phyloP scores from a whole-genome alignment of 805 yeast genomes.

The Ogataea polymorpha region DNA sequence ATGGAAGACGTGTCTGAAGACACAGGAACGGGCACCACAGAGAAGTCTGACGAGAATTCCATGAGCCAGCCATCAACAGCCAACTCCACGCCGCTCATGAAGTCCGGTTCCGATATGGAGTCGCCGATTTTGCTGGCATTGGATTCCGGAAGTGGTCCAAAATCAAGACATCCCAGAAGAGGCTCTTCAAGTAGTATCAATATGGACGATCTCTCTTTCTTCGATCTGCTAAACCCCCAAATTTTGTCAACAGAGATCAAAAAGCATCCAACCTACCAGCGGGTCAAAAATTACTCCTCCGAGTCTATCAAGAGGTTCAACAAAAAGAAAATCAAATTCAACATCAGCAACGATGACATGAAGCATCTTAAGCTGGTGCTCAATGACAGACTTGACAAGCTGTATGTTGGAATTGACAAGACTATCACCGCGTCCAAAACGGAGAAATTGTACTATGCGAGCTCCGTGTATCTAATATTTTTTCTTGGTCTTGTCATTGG shows the following conservation, averaged over 20 bases:
- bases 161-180: slow-evolving; percentile 8
- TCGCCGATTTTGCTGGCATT: slow-evolving; percentile 17
- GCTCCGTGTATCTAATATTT: slow-evolving; percentile 66
- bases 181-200: slow-evolving; percentile 18
- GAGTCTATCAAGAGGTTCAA: slow-evolving; percentile 22
- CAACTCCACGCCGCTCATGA: slow-evolving; percentile 12
- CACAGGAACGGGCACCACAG: not conserved
- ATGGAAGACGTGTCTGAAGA: not conserved
- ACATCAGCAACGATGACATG: slow-evolving; percentile 28
- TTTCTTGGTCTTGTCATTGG: slow-evolving; percentile 76
- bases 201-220: slow-evolving; percentile 27
- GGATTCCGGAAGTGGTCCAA: slow-evolving; percentile 7
- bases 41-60: not conserved
- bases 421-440: slow-evolving; percentile 45
- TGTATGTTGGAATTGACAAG: slow-evolving; percentile 37
- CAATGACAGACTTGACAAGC: slow-evolving; percentile 33
- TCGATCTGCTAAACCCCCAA: slow-evolving; percentile 32
- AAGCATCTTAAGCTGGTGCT: slow-evolving; percentile 23
- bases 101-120: slow-evolving; percentile 2
- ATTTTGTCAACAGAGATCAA: slow-evolving; percentile 24
- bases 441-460: slow-evolving; percentile 80
- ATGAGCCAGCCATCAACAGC: slow-evolving; percentile 13
- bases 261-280: slow-evolving; percentile 26
- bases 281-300: slow-evolving; percentile 27
- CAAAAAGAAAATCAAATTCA: slow-evolving; percentile 26